These are phyloP conservation scores for Blattamonas nauphoetae DNA, from an alignment of 78 protist species.

Conservation along the genomic window DNA sequence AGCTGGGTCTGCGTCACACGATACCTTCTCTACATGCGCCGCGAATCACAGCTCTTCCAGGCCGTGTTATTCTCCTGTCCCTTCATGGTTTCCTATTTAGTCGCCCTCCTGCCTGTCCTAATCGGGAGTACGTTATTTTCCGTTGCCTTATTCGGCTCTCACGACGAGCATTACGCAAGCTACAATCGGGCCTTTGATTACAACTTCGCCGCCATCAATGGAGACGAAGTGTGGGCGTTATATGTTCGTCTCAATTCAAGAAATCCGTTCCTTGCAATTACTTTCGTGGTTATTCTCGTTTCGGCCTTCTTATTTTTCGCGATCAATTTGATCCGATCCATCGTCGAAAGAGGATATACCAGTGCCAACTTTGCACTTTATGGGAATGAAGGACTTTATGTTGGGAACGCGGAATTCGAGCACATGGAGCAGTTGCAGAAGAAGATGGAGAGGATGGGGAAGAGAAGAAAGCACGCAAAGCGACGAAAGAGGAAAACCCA, in stretches of 20 bases:
- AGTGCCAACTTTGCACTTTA: neutral
- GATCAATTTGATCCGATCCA: neutral
- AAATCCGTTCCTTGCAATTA: neutral
- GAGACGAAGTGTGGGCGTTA: neutral
- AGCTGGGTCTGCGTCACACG: neutral
- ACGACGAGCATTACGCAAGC: neutral
- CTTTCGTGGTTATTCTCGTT: neutral
- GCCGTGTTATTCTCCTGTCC: neutral
- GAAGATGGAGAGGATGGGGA: too few species aligned
- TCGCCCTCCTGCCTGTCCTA: neutral
- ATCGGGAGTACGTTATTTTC: neutral
- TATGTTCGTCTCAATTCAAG: neutral
- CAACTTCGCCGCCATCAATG: neutral
- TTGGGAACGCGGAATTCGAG: neutral
- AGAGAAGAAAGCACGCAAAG: too few species aligned
- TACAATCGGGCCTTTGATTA: neutral
- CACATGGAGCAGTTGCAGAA: too few species aligned
- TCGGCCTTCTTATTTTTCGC: neutral
- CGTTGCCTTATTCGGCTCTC: neutral
- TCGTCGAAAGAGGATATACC: neutral
- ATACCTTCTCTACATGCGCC: neutral
- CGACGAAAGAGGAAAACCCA: too few species aligned
- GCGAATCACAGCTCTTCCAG: neutral
- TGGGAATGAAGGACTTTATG: neutral
- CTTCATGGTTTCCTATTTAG: neutral